Evolutionary conservation across 345 rosid species (phyloP).

Genomic region (Populus euphratica): DNA sequence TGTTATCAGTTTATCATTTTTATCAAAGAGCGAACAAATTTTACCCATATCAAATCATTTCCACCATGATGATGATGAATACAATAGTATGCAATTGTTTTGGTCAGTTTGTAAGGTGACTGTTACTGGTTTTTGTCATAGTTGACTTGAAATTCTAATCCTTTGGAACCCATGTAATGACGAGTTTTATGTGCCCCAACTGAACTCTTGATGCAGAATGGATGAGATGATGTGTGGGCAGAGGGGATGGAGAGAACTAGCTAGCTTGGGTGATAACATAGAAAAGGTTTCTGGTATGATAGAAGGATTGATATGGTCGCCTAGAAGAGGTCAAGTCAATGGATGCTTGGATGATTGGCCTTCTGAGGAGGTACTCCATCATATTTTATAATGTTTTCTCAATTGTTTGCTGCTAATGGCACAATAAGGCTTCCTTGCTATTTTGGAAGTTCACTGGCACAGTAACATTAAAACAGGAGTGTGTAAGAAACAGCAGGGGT

Average conservation of each 20-base stretch:
- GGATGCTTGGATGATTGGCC: conserved; percentile 48
- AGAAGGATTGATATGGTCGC: conserved; percentile 89
- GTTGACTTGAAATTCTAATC: neutral
- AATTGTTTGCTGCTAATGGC: neutral
- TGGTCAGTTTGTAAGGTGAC: neutral
- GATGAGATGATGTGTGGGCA: conserved; percentile 99
- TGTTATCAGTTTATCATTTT: neutral
- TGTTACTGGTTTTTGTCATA: neutral
- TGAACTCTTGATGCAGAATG: conserved; percentile 52
- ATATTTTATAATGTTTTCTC: neutral
- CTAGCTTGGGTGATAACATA: conserved; percentile 71
- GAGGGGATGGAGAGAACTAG: conserved; percentile 90
- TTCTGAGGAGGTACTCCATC: conserved; percentile 49
- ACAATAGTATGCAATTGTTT: neutral
- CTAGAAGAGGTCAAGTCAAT: conserved; percentile 48
- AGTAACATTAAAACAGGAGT: neutral
- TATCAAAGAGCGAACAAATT: neutral
- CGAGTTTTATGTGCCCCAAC: neutral
- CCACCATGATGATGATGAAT: neutral
- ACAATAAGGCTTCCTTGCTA: neutral
- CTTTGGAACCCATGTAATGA: neutral
- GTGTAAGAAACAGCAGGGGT: neutral
- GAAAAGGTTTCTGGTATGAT: conserved; percentile 77
- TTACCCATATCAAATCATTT: neutral
- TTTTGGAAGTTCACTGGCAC: neutral